These are phyloP conservation scores for Collybia mongolica DNA, from an alignment of 768 basidiomycete species.

Conservation along the genomic window DNA sequence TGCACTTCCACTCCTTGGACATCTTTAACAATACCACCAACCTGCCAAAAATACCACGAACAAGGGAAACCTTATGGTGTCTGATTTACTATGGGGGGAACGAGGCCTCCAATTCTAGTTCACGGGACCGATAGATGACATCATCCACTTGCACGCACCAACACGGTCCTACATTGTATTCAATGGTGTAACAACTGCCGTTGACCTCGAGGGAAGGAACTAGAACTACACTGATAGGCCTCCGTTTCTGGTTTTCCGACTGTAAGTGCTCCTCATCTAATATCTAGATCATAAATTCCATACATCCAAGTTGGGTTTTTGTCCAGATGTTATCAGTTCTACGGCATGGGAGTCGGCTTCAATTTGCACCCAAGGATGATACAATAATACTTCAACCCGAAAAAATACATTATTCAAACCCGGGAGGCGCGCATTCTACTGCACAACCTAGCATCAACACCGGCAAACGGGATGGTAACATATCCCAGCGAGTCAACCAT, in stretches of 20 bases:
- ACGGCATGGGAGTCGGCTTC: constrained; percentile 3
- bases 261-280: not conserved
- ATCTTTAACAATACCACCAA: not conserved
- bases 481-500: too few species aligned
- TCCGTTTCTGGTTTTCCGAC: constrained; percentile 1
- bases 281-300: too few species aligned
- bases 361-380: constrained; percentile 8
- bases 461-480: too few species aligned
- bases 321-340: not conserved
- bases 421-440: not conserved
- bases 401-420: constrained; percentile 1
- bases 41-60: constrained; percentile 3
- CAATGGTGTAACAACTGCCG: constrained; percentile 11
- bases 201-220: constrained; percentile 7
- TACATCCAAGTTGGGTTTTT: constrained; percentile 3
- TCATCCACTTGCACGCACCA: constrained; percentile 3
- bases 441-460: too few species aligned
- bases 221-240: constrained; percentile 11
- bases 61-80: constrained; percentile 6
- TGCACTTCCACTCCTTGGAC: too few species aligned
- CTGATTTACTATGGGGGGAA: not conserved
- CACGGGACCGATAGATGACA: constrained; percentile 4
- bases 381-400: constrained; percentile 6
- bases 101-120: too few species aligned
- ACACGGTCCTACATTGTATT: constrained; percentile 6